Conservation (phyloP, 2,329 filamentous ascomycete species). For the Talaromyces marneffei region DNA sequence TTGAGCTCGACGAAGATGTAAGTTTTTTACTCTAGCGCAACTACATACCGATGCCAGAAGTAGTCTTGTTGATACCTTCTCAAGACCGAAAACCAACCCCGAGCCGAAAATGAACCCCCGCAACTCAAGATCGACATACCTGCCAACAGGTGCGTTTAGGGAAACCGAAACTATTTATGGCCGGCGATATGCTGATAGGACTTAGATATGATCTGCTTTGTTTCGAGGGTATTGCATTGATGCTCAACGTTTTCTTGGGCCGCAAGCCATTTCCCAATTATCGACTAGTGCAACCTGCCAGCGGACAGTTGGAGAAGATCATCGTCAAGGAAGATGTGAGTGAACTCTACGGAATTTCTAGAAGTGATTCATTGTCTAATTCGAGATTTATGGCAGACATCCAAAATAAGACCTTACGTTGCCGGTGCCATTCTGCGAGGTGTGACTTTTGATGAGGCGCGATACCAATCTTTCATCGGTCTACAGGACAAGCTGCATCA, state of each 20-base stretch:
- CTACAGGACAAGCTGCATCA: slow-evolving; percentile 97
- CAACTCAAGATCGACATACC: slow-evolving; percentile 98
- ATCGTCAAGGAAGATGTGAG: slow-evolving; percentile 64
- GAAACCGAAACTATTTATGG: neutral
- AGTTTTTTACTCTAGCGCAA: slow-evolving; percentile 4
- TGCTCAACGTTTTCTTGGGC: slow-evolving; percentile 90
- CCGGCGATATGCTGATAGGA: slow-evolving; percentile 19
- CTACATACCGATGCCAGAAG: neutral
- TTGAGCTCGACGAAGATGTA: slow-evolving; percentile 92
- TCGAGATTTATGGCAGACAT: slow-evolving; percentile 47
- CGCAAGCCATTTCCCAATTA: slow-evolving; percentile 73
- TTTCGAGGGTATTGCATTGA: slow-evolving; percentile 92
- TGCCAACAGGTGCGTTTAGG: slow-evolving; percentile 68
- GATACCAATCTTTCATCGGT: slow-evolving; percentile 95
- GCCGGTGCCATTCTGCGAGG: slow-evolving; percentile 84
- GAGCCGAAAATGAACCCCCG: slow-evolving; percentile 76
- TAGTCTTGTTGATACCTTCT: slow-evolving; percentile 12
- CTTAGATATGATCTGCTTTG: slow-evolving; percentile 79
- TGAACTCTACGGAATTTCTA: neutral
- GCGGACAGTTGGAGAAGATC: slow-evolving; percentile 71
- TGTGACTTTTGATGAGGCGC: slow-evolving; percentile 82
- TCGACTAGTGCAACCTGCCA: slow-evolving; percentile 63
- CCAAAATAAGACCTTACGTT: slow-evolving; percentile 76
- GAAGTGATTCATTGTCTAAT: slow-evolving; percentile 4
- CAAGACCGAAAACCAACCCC: slow-evolving; percentile 64